phyloP scores from a whole-genome alignment of 2,329 filamentous ascomycete species.

The Aureobasidium sp. region DNA sequence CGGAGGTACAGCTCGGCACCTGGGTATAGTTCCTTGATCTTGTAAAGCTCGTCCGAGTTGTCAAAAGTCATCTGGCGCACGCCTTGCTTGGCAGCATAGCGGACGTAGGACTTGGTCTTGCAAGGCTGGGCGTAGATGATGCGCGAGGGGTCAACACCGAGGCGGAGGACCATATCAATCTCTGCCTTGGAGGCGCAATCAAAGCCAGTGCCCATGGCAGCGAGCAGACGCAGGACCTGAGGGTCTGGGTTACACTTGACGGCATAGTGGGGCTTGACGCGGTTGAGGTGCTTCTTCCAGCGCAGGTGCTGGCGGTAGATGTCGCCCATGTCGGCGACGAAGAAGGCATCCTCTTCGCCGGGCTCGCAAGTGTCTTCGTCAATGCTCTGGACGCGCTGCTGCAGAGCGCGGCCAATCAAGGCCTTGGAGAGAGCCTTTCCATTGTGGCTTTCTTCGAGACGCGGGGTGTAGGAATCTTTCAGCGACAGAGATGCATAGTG shows the following conservation, averaged over 20 bases:
- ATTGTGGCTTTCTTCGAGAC: slow-evolving; percentile 32
- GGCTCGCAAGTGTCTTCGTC: slow-evolving; percentile 82
- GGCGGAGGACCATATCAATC: slow-evolving; percentile 81
- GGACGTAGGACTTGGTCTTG: slow-evolving; percentile 98
- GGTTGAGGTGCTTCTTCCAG: slow-evolving; percentile 90
- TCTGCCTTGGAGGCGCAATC: slow-evolving; percentile 97
- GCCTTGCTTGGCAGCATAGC: slow-evolving; percentile 73
- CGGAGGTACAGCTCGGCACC: slow-evolving; percentile 86
- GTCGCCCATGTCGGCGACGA: slow-evolving; percentile 94
- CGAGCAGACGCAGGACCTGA: slow-evolving; percentile 79
- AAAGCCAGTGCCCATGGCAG: slow-evolving; percentile 85
- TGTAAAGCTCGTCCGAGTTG: slow-evolving; percentile 95
- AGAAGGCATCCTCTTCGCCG: slow-evolving; percentile 96
- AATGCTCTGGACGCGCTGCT: slow-evolving; percentile 74
- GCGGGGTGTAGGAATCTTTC: slow-evolving; percentile 24
- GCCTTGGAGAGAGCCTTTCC: slow-evolving; percentile 57
- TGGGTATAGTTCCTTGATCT: slow-evolving; percentile 88
- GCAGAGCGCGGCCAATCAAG: slow-evolving; percentile 79
- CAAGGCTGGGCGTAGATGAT: slow-evolving; percentile 99
- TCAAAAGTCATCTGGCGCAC: slow-evolving; percentile 99
- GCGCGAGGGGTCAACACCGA: slow-evolving; percentile 77
- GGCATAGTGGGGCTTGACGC: slow-evolving; percentile 94
- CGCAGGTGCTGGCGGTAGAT: slow-evolving; percentile 97
- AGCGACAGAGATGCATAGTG: slow-evolving; percentile 33
- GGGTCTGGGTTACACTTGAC: slow-evolving; percentile 98